Conservation (phyloP, 2,329 filamentous ascomycete genomes). For the Aspergillus pseudoterreus region DNA sequence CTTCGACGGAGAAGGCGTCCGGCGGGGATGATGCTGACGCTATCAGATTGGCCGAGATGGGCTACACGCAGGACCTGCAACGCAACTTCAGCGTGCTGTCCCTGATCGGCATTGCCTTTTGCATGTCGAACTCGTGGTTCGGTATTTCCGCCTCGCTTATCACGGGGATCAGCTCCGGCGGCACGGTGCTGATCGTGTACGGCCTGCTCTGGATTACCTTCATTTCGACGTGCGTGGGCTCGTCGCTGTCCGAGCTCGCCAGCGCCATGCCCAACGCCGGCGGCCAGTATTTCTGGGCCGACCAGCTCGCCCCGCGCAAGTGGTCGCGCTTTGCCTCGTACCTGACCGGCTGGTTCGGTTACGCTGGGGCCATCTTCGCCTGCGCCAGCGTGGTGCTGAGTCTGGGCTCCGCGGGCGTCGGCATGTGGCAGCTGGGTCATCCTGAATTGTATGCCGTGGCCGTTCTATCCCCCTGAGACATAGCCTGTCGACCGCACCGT, state of each 20-base stretch:
- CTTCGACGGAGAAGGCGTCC: constrained; percentile 10
- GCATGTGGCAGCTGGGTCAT: constrained; percentile 51
- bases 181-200: constrained; percentile 48
- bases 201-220: constrained; percentile 47
- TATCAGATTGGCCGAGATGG: constrained; percentile 45
- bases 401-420: constrained; percentile 47
- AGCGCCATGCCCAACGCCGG: constrained; percentile 50
- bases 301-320: constrained; percentile 44
- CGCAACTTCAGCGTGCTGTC: constrained; percentile 50
- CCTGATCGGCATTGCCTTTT: constrained; percentile 50
- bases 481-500: not conserved
- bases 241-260: constrained; percentile 46
- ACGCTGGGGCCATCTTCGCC: constrained; percentile 54
- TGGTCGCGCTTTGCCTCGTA: constrained; percentile 47
- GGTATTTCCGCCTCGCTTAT: constrained; percentile 48
- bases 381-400: constrained; percentile 51
- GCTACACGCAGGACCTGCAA: constrained; percentile 43
- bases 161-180: constrained; percentile 50
- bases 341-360: constrained; percentile 50
- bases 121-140: constrained; percentile 51
- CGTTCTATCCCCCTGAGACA: not conserved
- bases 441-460: constrained; percentile 46
- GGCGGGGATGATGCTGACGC: constrained; percentile 33
- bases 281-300: constrained; percentile 52
- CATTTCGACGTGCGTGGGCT: constrained; percentile 45